These are phyloP conservation scores for Antitrichia curtipendula DNA, from an alignment of 225 moss, liverwort and hornwort genomes.

Conservation along the genomic window DNA sequence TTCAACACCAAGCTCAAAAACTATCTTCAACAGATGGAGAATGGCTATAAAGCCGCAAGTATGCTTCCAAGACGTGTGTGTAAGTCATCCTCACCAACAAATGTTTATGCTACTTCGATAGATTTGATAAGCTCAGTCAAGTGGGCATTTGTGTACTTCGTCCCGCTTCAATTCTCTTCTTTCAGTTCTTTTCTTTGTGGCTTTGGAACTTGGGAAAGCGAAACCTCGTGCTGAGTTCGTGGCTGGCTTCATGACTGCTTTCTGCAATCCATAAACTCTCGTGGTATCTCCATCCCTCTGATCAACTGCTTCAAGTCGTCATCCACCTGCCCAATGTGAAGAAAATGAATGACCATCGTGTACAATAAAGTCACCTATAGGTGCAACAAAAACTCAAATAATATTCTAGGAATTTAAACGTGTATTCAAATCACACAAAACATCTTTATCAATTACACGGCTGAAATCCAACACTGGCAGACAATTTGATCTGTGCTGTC, in stretches of 20 bases:
- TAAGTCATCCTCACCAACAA: neutral
- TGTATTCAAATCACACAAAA: neutral
- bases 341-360: neutral
- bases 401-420: neutral
- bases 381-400: neutral
- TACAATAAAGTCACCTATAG: neutral
- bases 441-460: neutral
- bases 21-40: neutral
- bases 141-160: slow-evolving; percentile 38
- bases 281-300: slow-evolving; percentile 36
- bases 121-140: slow-evolving; percentile 45
- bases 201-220: slow-evolving; percentile 1
- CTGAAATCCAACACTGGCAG: neutral
- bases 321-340: slow-evolving; percentile 13
- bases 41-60: neutral
- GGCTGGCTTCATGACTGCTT: slow-evolving; percentile 42
- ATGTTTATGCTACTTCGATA: neutral
- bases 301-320: slow-evolving; percentile 31
- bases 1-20: neutral
- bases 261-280: slow-evolving; percentile 49
- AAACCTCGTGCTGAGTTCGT: slow-evolving; percentile 19
- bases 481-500: neutral
- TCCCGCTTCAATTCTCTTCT: slow-evolving; percentile 42
- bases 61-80: neutral
- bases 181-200: slow-evolving; percentile 11